Evolutionary conservation across 2,329 filamentous ascomycete genomes (phyloP).

Genomic region (Pseudocercospora musae): DNA sequence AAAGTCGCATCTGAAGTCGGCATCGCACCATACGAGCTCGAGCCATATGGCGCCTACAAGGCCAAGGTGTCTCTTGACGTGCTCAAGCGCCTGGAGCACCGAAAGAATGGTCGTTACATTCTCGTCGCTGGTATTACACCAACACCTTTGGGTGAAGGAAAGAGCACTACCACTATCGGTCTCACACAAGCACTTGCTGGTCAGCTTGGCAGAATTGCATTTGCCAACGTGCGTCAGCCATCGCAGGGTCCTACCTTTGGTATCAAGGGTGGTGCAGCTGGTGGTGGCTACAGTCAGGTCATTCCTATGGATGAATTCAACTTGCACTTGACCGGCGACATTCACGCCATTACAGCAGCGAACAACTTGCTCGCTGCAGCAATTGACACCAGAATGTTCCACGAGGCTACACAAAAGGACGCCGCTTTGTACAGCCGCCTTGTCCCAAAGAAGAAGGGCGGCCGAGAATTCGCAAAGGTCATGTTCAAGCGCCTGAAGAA

Average conservation of each 20-base stretch:
- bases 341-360: constrained; percentile 92
- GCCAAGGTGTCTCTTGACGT: constrained; percentile 86
- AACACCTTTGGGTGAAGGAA: constrained; percentile 93
- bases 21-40: constrained; percentile 82
- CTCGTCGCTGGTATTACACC: constrained; percentile 95
- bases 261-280: constrained; percentile 96
- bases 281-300: constrained; percentile 96
- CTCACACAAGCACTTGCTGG: constrained; percentile 88
- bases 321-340: constrained; percentile 93
- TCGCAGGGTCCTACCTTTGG: constrained; percentile 97
- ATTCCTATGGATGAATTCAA: constrained; percentile 99
- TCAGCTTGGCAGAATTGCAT: constrained; percentile 80
- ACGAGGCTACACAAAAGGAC: constrained; percentile 93
- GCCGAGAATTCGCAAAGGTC: constrained; percentile 78
- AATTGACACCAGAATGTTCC: constrained; percentile 97
- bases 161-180: constrained; percentile 96
- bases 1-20: constrained; percentile 81
- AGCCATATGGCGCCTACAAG: constrained; percentile 93
- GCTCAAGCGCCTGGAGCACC: constrained; percentile 79
- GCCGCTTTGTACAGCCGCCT: constrained; percentile 81
- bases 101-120: constrained; percentile 84
- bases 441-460: constrained; percentile 85
- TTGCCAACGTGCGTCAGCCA: constrained; percentile 95
- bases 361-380: constrained; percentile 96
- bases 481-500: constrained; percentile 95